These are phyloP conservation scores for Psophocarpus tetragonolobus DNA, from an alignment of 306 rosid genomes.

Conservation along the genomic window DNA sequence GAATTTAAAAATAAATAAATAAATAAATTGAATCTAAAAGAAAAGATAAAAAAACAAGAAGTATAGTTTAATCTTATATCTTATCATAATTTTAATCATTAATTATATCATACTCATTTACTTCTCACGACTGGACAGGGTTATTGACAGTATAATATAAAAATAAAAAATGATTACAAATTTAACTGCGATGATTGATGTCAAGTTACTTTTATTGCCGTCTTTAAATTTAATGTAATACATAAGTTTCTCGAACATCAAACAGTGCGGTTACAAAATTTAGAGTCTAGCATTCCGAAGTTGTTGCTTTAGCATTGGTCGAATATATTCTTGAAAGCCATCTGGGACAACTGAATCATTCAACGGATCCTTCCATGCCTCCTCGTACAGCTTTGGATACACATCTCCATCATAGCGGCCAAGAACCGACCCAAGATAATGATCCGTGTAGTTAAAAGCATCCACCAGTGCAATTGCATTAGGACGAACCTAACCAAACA, in stretches of 20 bases:
- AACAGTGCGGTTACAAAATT: slow-evolving; percentile 16
- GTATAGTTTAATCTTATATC: too few relatives aligned
- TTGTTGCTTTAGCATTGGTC: slow-evolving; percentile 89
- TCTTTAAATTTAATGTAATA: slow-evolving; percentile 1
- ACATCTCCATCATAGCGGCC: slow-evolving; percentile 92
- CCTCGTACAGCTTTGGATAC: slow-evolving; percentile 87
- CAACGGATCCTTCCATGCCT: slow-evolving; percentile 97
- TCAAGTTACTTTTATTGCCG: slow-evolving; percentile 9
- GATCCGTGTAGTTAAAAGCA: slow-evolving; percentile 87
- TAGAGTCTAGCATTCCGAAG: slow-evolving; percentile 90
- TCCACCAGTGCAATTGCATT: slow-evolving; percentile 85
- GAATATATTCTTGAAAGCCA: slow-evolving; percentile 77
- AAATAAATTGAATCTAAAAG: too few relatives aligned
- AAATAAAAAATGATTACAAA: too few relatives aligned
- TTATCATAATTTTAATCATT: neutral
- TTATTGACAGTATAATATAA: neutral
- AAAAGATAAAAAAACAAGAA: too few relatives aligned
- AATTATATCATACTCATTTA: neutral
- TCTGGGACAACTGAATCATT: slow-evolving; percentile 86
- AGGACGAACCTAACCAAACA: slow-evolving; percentile 74
- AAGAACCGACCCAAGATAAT: slow-evolving; percentile 84
- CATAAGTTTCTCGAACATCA: neutral
- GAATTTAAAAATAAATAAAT: too few relatives aligned
- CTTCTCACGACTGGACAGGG: neutral
- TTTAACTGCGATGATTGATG: neutral